Conservation (phyloP, 208 protist genomes). For the Lotmaria passim region DNA sequence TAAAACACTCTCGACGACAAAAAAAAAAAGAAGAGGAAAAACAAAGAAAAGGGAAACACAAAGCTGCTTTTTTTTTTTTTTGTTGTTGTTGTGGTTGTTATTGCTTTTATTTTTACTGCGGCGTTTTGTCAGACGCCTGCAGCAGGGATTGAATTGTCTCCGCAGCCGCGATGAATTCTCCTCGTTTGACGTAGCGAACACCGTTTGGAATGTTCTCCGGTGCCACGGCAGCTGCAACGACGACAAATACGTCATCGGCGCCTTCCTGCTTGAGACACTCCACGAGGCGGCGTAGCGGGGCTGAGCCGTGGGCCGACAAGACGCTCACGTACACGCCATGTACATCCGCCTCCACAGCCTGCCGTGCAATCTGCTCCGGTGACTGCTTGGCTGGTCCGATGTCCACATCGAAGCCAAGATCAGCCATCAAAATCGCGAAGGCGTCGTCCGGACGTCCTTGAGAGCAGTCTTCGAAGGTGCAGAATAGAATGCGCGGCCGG, state of each 20-base stretch:
- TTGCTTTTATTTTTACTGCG: no score
- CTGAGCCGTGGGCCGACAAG: background rate
- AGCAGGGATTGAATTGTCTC: background rate
- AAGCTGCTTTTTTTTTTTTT: no score
- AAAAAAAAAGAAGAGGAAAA: no score
- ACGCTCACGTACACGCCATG: slow-evolving; percentile 8
- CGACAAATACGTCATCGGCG: background rate
- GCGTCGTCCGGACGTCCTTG: background rate
- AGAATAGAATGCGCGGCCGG: slow-evolving; percentile 9
- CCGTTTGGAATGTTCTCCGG: background rate
- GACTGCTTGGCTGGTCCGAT: slow-evolving; percentile 5
- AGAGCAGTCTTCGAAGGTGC: slow-evolving; percentile 2
- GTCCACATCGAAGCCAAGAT: slow-evolving; percentile 13
- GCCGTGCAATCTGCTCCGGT: slow-evolving; percentile 5
- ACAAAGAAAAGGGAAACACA: background rate
- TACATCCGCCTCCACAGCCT: slow-evolving; percentile 6
- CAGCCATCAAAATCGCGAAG: slow-evolving; percentile 1
- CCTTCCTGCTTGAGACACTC: slow-evolving; percentile 1
- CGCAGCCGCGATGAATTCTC: background rate
- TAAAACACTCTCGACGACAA: no score
- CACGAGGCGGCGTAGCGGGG: background rate
- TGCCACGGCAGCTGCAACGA: background rate
- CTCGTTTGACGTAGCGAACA: background rate
- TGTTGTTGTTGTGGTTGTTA: background rate
- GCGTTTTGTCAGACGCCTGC: background rate